Conservation (phyloP, 352 stramenopile species). For the Phytophthora capsici region DNA sequence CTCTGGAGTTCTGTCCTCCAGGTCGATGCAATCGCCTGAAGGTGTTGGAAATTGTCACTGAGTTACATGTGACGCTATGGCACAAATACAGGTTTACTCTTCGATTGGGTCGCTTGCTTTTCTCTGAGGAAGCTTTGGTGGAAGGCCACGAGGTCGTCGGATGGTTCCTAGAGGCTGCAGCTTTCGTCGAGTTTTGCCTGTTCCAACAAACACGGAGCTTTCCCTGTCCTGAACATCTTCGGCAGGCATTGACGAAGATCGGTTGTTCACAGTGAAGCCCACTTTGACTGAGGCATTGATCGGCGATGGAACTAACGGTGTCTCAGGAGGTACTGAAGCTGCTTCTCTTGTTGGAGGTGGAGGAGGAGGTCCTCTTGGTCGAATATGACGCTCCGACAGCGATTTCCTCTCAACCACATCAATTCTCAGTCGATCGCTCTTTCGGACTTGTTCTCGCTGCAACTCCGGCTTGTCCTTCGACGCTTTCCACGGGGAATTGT, state of each 20-base stretch:
- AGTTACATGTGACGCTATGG: slow-evolving; percentile 20
- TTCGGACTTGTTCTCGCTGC: slow-evolving; percentile 7
- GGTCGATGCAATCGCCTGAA: slow-evolving; percentile 1
- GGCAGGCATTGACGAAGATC: slow-evolving; percentile 14
- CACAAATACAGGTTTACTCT: slow-evolving; percentile 26
- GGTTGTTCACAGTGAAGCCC: slow-evolving; percentile 10
- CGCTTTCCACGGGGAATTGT: slow-evolving; percentile 29
- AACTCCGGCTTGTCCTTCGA: slow-evolving; percentile 34
- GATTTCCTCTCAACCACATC: slow-evolving; percentile 16
- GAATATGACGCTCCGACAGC: slow-evolving; percentile 6
- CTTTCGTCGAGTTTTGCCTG: slow-evolving; percentile 29
- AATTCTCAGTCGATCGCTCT: slow-evolving; percentile 4
- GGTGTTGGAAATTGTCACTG: slow-evolving; percentile 5
- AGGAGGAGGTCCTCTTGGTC: slow-evolving; percentile 16
- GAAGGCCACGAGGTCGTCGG: slow-evolving; percentile 17
- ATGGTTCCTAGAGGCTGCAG: slow-evolving; percentile 22
- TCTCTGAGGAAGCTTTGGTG: slow-evolving; percentile 17
- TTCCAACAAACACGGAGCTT: slow-evolving; percentile 18
- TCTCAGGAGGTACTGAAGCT: background rate
- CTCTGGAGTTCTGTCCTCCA: slow-evolving; percentile 8
- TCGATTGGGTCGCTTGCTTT: slow-evolving; percentile 24
- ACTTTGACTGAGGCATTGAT: slow-evolving; percentile 22
- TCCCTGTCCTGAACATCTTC: slow-evolving; percentile 28
- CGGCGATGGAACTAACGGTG: slow-evolving; percentile 6
- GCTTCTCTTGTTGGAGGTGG: slow-evolving; percentile 12